These are phyloP conservation scores for Penicillium rolfsii DNA, from an alignment of 2,329 filamentous ascomycete species.

Conservation along the genomic window DNA sequence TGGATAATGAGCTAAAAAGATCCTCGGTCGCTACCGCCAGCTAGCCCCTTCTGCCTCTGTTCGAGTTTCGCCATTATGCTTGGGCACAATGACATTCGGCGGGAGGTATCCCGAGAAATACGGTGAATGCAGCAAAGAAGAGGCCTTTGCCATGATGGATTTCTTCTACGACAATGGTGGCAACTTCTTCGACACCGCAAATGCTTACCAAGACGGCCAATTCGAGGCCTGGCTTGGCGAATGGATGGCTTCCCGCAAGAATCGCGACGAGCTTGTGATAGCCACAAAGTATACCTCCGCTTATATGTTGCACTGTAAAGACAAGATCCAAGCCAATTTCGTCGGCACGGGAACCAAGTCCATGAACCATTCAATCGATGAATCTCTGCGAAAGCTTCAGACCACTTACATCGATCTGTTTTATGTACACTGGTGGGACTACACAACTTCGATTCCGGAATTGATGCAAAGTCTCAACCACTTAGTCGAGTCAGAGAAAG, in stretches of 20 bases:
- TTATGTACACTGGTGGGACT: conserved; percentile 61
- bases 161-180: conserved; percentile 53
- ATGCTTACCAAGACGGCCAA: conserved; percentile 53
- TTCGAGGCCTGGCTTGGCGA: conserved; percentile 55
- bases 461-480: conserved; percentile 69
- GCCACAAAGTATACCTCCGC: conserved; percentile 57
- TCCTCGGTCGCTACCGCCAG: background rate
- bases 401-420: conserved; percentile 45
- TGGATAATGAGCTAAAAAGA: background rate
- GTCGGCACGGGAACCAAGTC: conserved; percentile 11
- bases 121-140: conserved; percentile 51
- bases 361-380: conserved; percentile 41
- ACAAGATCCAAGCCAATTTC: conserved; percentile 44
- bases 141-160: conserved; percentile 52
- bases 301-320: conserved; percentile 36
- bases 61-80: background rate
- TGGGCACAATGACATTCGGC: background rate
- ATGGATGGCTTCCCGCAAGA: conserved; percentile 51
- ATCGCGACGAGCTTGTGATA: conserved; percentile 57
- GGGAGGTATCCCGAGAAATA: background rate
- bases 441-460: conserved; percentile 65
- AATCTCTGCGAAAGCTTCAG: conserved; percentile 38
- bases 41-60: background rate
- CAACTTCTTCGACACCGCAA: conserved; percentile 59
- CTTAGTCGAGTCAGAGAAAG: conserved; percentile 63